These are phyloP conservation scores for Cyberlindnera galapagoensis DNA, from an alignment of 805 yeast genomes.

Conservation along the genomic window DNA sequence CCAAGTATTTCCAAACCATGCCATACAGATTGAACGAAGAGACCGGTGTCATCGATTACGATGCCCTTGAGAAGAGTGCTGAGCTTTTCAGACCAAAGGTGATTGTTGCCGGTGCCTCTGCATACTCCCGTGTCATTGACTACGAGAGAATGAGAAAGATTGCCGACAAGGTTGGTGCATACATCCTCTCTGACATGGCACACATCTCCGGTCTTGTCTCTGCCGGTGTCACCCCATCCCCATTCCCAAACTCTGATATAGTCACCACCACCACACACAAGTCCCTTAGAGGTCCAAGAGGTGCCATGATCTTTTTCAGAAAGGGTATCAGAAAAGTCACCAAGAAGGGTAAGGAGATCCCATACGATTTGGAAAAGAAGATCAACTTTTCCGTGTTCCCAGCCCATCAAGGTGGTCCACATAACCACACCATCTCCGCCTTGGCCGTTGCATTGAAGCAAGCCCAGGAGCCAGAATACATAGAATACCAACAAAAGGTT, in stretches of 20 bases:
- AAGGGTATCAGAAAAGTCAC: conserved; percentile 81
- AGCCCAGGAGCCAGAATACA: conserved; percentile 83
- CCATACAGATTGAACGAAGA: conserved; percentile 85
- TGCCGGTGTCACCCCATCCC: conserved; percentile 89
- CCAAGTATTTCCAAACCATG: conserved; percentile 96
- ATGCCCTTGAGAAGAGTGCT: conserved; percentile 76
- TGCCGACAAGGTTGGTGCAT: conserved; percentile 91
- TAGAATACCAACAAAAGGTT: conserved; percentile 77
- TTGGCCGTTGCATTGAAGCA: conserved; percentile 93
- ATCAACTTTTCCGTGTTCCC: conserved; percentile 98
- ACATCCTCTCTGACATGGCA: conserved; percentile 92
- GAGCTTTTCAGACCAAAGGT: conserved; percentile 88
- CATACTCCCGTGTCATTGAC: conserved; percentile 87
- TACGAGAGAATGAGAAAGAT: conserved; percentile 86
- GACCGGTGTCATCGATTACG: conserved; percentile 92
- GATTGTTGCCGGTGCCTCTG: conserved; percentile 95
- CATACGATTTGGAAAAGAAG: conserved; percentile 82
- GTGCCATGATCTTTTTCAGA: conserved; percentile 96
- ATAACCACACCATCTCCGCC: conserved; percentile 95
- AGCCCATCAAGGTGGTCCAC: conserved; percentile 99
- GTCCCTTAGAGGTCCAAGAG: conserved; percentile 98
- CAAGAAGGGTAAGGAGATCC: conserved; percentile 79
- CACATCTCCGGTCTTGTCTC: conserved; percentile 95
- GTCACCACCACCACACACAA: conserved; percentile 98
- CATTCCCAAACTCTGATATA: conserved; percentile 89